Evolutionary conservation across 2,329 filamentous ascomycete genomes (phyloP).

Genomic region (Monilinia fructicola): DNA sequence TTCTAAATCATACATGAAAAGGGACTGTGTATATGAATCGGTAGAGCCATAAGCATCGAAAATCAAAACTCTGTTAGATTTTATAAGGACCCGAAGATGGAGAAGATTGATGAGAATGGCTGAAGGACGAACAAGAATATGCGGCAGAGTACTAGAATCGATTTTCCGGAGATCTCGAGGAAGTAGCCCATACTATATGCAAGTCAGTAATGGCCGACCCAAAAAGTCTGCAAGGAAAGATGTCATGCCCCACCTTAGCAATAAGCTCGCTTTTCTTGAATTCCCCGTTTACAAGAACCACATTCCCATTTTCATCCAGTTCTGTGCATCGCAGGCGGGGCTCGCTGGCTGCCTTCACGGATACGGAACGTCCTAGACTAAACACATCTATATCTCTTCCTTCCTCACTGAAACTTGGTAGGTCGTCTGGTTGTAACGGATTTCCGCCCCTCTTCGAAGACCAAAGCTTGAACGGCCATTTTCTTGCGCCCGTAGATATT

Average conservation of each 20-base stretch:
- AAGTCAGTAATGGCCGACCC: conserved; percentile 30
- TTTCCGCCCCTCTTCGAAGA: conserved; percentile 30
- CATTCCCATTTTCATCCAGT: conserved; percentile 87
- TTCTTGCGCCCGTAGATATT: conserved; percentile 27
- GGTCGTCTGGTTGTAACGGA: conserved; percentile 56
- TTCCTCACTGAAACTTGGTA: conserved; percentile 56
- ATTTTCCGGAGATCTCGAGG: conserved; percentile 97
- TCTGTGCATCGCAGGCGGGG: conserved; percentile 89
- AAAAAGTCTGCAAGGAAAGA: conserved; percentile 30
- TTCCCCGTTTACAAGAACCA: conserved; percentile 89
- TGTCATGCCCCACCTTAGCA: conserved; percentile 64
- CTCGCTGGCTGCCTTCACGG: conserved; percentile 77
- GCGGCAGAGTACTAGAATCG: conserved; percentile 90
- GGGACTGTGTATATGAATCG: conserved; percentile 90
- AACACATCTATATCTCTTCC: conserved; percentile 62
- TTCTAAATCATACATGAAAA: conserved; percentile 97
- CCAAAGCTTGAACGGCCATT: conserved; percentile 37
- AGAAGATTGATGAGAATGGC: conserved; percentile 94
- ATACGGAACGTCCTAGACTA: conserved; percentile 66
- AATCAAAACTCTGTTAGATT: conserved; percentile 87
- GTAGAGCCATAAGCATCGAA: conserved; percentile 96
- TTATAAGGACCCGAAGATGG: conserved; percentile 94
- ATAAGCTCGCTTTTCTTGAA: conserved; percentile 98
- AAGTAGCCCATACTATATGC: conserved; percentile 75
- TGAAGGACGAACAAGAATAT: conserved; percentile 89